These are phyloP conservation scores for Colletotrichum eleusines DNA, from an alignment of 2,329 filamentous ascomycete species.

Conservation along the genomic window DNA sequence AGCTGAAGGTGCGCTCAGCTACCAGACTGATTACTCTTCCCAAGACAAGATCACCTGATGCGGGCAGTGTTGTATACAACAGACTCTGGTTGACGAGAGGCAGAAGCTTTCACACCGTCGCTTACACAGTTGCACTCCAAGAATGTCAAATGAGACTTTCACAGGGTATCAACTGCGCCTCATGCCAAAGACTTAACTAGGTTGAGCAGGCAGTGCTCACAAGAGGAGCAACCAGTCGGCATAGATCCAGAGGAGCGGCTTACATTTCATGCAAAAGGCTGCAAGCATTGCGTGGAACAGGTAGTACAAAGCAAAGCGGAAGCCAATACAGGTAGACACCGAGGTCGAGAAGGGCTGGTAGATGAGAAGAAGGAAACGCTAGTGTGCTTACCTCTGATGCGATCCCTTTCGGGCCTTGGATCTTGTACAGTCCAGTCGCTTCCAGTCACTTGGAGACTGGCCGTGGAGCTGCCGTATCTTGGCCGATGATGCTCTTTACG, in stretches of 20 bases:
- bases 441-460: neutral
- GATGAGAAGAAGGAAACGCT: neutral
- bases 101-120: neutral
- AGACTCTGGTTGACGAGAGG: neutral
- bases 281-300: neutral
- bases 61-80: neutral
- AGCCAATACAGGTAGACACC: neutral
- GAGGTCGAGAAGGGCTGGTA: neutral
- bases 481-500: neutral
- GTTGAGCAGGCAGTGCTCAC: neutral
- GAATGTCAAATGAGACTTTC: neutral
- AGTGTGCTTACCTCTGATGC: conserved; percentile 9
- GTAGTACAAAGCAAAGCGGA: too few species aligned
- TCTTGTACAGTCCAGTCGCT: conserved; percentile 3
- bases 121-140: neutral
- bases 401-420: neutral
- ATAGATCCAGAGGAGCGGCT: neutral
- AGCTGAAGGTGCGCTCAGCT: neutral
- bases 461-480: neutral
- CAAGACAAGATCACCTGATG: neutral
- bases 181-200: neutral
- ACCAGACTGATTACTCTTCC: neutral
- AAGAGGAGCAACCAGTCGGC: too few species aligned
- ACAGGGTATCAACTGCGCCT: neutral
- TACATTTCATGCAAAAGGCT: neutral